These are phyloP conservation scores for Globisporangium camurandrum DNA, from an alignment of 352 stramenopile genomes.

Conservation along the genomic window DNA sequence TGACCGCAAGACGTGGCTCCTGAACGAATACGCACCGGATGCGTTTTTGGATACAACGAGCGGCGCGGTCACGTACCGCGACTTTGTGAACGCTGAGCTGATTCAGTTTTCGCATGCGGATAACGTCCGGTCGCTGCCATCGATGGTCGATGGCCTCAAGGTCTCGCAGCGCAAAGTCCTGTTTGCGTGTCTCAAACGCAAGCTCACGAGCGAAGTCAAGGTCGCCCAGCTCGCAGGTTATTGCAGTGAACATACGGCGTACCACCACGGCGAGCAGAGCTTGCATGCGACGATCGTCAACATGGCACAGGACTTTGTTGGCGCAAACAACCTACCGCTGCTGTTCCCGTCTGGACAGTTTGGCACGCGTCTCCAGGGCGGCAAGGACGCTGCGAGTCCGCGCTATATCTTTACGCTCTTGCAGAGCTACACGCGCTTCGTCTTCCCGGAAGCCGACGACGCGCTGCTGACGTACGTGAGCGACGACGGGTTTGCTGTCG, in stretches of 20 bases:
- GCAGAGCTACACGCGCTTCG: conserved; percentile 90
- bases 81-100: conserved; percentile 99
- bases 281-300: conserved; percentile 97
- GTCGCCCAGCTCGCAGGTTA: conserved; percentile 99
- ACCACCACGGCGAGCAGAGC: conserved; percentile 98
- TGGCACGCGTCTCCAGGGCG: conserved; percentile 96
- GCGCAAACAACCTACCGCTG: conserved; percentile 98
- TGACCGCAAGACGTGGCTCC: conserved; percentile 96
- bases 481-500: conserved; percentile 97
- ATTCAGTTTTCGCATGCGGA: conserved; percentile 98
- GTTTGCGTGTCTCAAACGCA: conserved; percentile 97
- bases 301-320: conserved; percentile 98
- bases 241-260: conserved; percentile 94
- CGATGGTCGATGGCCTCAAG: conserved; percentile 96
- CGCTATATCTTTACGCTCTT: conserved; percentile 99
- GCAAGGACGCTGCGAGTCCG: conserved; percentile 96
- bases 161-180: conserved; percentile 97
- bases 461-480: conserved; percentile 94
- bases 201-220: conserved; percentile 98
- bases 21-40: conserved; percentile 77
- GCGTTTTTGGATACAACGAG: conserved; percentile 92
- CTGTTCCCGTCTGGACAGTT: conserved; percentile 98
- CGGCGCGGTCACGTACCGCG: conserved; percentile 87
- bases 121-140: conserved; percentile 94
- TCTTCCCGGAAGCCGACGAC: conserved; percentile 99